phyloP scores from a whole-genome alignment of 352 stramenopile species.

The Phytophthora tubulina region DNA sequence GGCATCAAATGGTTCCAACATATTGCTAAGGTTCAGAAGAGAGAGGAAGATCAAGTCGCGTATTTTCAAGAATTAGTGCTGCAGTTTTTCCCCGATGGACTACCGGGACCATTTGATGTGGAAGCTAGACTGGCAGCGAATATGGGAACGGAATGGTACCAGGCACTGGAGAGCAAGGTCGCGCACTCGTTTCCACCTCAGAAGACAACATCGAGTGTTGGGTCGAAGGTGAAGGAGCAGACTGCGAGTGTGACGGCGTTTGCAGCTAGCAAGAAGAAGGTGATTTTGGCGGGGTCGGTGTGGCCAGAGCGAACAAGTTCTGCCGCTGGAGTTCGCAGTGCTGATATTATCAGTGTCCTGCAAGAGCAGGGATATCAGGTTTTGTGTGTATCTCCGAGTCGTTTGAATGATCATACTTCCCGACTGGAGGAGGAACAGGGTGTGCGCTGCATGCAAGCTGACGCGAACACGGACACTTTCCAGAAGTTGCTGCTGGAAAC shows the following conservation, averaged over 20 bases:
- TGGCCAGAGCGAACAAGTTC: constrained; percentile 91
- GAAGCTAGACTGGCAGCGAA: constrained; percentile 70
- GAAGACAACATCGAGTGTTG: neutral
- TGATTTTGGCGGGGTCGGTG: constrained; percentile 75
- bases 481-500: constrained; percentile 69
- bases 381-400: constrained; percentile 80
- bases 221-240: constrained; percentile 15
- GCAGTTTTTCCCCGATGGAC: constrained; percentile 77
- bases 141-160: constrained; percentile 81
- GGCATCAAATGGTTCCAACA: constrained; percentile 88
- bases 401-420: constrained; percentile 77
- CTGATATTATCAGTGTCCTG: constrained; percentile 76
- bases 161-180: constrained; percentile 69
- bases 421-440: constrained; percentile 49
- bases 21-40: constrained; percentile 44
- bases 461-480: constrained; percentile 79
- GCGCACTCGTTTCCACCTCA: constrained; percentile 18
- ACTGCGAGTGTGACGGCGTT: constrained; percentile 57
- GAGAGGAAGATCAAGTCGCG: constrained; percentile 53
- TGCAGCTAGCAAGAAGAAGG: constrained; percentile 67
- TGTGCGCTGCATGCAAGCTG: constrained; percentile 73
- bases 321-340: constrained; percentile 87
- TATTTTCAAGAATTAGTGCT: constrained; percentile 89
- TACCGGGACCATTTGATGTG: constrained; percentile 84
- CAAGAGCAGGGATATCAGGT: constrained; percentile 74